Percentiles rank a stretch among this genome's conserved stretches.
Evolutionary conservation across 2,329 filamentous ascomycete genomes (phyloP).

Genomic region (Diplodia scrobiculata): DNA sequence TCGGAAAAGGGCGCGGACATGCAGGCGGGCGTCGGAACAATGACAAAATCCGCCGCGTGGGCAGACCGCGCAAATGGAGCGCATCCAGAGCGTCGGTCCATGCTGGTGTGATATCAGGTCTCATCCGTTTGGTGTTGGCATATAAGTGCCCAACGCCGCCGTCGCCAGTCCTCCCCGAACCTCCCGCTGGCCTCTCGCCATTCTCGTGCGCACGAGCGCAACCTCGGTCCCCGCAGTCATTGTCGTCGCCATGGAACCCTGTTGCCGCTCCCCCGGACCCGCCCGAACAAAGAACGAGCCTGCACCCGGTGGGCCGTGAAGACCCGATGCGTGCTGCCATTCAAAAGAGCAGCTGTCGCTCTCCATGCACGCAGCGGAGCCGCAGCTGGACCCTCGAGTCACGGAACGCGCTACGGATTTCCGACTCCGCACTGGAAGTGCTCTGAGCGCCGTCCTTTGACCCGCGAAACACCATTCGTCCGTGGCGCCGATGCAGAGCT

Average conservation of each 20-base stretch:
- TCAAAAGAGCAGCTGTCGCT: conserved; percentile 21
- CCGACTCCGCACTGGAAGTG: conserved; percentile 5
- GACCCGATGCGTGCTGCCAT: conserved; percentile 17
- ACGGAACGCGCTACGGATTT: conserved; percentile 17
- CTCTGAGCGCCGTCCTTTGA: conserved; percentile 14
- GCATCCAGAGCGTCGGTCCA: conserved; percentile 15
- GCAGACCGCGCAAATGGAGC: background rate
- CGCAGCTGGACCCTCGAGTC: conserved; percentile 4
- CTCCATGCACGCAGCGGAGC: background rate
- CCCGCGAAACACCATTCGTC: conserved; percentile 21
- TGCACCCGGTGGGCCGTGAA: conserved; percentile 22
- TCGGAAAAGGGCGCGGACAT: conserved; percentile 13
- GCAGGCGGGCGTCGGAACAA: conserved; percentile 12
- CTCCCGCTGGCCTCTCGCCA: background rate
- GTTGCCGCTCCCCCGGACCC: conserved; percentile 8
- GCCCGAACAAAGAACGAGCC: conserved; percentile 1
- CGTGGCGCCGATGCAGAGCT: conserved; percentile 9
- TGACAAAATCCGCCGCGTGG: conserved; percentile 2
- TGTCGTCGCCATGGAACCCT: background rate
- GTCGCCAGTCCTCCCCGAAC: background rate
- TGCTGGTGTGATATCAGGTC: conserved; percentile 24
- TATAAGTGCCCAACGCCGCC: conserved; percentile 22
- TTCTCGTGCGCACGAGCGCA: background rate
- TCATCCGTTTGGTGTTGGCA: conserved; percentile 1
- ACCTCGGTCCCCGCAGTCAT: background rate